Evolutionary conservation across 1,139 yeast genomes (phyloP), one percentile per base, ranked within the genome.

Genomic region (Barnettozyma hawaiiensis): DNA sequence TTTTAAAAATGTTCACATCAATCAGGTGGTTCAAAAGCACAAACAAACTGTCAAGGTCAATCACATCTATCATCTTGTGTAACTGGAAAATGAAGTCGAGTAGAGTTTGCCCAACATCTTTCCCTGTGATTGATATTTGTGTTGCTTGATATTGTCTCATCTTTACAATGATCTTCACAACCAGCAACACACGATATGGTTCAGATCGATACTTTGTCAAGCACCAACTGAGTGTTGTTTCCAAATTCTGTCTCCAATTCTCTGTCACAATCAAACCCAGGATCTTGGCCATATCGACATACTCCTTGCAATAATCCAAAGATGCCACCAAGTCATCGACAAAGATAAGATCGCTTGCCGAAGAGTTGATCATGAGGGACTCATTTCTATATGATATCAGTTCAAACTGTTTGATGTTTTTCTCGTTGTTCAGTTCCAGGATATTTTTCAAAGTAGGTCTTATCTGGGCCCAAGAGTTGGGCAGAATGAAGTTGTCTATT

Each of bases 401-500:
- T 44, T 79, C 79, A 41, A 81, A 70, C 42, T 79, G 82, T 37
- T 72, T 75, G 28, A 65, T 63, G 2, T 73, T 64, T 14, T 66
- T 66, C 31, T 65, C 67, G 36, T 62, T 63, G 48, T 62, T 66
- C 36, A 53, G 50, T 39, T 58, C 65, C 42, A 71, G 54, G 12
- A 69, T 64, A 35, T 60, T 74, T 55, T 60, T 66, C 50, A 85
- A 59, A 10, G 77, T 74, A 2, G 75, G 70, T 37, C 79, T 80
- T 39, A 85, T 64, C 7, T 73, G 58, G 12, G 72, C 68, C 97
- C 97, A 89, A 45, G 69, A 72, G 41, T 71, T 73, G 0, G 96
- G 95, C 31, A 85, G 71, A n/a, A 89, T 78, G 53, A 89, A 87
- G 5, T 81, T 73, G 53, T 85, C 89, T 11, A 58, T 79, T 53